A percentile compares a stretch with the other conserved stretches of the same genome.
phyloP scores from a whole-genome alignment of 2,329 filamentous ascomycete genomes.

The Trichoderma endophyticum region DNA sequence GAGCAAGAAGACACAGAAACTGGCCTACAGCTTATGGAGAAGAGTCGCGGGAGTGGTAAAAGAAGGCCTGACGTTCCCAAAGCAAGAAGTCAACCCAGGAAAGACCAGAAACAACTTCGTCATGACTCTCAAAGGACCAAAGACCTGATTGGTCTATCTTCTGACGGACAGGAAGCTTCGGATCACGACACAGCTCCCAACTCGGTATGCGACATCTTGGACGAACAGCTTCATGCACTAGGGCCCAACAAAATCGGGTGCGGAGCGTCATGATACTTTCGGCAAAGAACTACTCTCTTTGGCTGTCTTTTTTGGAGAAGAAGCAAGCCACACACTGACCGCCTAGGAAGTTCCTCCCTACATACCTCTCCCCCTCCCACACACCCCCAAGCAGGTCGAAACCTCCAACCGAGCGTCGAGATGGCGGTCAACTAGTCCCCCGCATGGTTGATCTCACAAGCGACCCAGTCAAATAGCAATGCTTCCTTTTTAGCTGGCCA shows the following conservation, averaged over 20 bases:
- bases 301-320: background rate
- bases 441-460: constrained; percentile 9
- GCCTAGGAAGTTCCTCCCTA: constrained; percentile 7
- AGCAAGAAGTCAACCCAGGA: constrained; percentile 75
- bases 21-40: constrained; percentile 87
- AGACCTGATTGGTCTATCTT: background rate
- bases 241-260: constrained; percentile 25
- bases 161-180: background rate
- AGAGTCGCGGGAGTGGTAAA: constrained; percentile 32
- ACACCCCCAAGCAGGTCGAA: background rate
- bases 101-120: constrained; percentile 85
- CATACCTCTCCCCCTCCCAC: background rate
- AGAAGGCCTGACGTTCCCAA: constrained; percentile 39
- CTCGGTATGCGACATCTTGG: background rate
- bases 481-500: background rate
- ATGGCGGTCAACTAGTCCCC: constrained; percentile 15
- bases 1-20: constrained; percentile 73
- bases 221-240: constrained; percentile 24
- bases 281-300: background rate
- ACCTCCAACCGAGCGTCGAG: background rate
- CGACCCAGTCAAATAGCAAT: constrained; percentile 10
- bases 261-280: constrained; percentile 1
- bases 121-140: constrained; percentile 56
- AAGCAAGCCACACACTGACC: constrained; percentile 12
- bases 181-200: background rate